phyloP scores from a whole-genome alignment of 371 early-diverging fungal species.

The Mucor indicus region DNA sequence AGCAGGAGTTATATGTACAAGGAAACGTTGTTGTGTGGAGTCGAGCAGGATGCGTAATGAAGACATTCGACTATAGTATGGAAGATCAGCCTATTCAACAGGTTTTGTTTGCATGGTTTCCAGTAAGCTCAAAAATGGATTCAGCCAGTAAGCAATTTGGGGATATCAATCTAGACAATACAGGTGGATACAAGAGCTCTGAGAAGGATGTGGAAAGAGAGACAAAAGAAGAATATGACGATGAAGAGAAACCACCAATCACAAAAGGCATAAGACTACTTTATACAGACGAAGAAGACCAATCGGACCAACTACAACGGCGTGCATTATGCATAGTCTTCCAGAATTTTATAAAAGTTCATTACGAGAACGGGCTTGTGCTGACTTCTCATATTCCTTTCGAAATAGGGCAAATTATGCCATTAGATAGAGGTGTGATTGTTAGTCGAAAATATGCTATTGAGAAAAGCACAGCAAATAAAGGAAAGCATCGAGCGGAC shows the following conservation, averaged over 20 bases:
- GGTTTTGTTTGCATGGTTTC: conserved; percentile 50
- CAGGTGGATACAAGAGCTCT: too few relatives aligned
- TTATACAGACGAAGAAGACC: conserved; percentile 1
- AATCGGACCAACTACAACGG: neutral
- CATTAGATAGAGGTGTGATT: conserved; percentile 14
- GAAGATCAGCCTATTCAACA: conserved; percentile 36
- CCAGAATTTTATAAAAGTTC: conserved; percentile 8
- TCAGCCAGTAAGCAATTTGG: conserved; percentile 1
- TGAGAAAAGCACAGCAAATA: neutral
- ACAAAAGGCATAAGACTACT: neutral
- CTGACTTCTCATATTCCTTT: conserved; percentile 14
- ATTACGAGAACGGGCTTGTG: conserved; percentile 8
- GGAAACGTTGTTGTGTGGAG: conserved; percentile 52
- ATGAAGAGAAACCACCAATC: neutral
- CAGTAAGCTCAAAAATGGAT: conserved; percentile 9
- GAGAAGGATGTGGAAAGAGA: neutral
- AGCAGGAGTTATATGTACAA: conserved; percentile 43
- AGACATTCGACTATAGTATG: conserved; percentile 34
- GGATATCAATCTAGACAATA: conserved; percentile 1
- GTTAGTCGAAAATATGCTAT: conserved; percentile 6
- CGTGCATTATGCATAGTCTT: conserved; percentile 20
- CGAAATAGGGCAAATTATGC: conserved; percentile 13
- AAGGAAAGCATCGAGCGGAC: neutral
- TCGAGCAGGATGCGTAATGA: conserved; percentile 33
- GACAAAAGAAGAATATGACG: neutral